Evolutionary conservation across 495 filamentous ascomycete genomes (phyloP).

Genomic region (Tuber indicum): DNA sequence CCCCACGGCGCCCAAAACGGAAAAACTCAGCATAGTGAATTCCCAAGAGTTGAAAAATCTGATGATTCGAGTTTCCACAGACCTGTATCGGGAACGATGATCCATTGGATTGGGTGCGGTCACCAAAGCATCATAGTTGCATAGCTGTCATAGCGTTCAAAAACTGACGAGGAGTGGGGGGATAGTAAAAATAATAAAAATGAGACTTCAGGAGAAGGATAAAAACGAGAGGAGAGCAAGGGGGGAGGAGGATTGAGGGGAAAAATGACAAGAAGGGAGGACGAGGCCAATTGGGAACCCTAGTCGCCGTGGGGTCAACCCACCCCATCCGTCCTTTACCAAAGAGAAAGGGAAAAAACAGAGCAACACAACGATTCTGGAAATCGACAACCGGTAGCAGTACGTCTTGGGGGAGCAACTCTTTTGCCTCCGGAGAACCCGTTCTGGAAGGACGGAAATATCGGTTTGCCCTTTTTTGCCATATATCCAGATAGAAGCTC

Average conservation of each 20-base stretch:
- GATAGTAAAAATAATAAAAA: not conserved
- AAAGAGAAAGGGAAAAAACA: not conserved
- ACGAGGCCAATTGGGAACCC: slow-evolving; percentile 5
- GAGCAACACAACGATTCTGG: slow-evolving; percentile 15
- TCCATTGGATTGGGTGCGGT: slow-evolving; percentile 37
- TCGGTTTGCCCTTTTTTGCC: slow-evolving; percentile 38
- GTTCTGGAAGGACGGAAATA: slow-evolving; percentile 38
- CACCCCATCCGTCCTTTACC: not conserved
- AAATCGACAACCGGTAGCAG: slow-evolving; percentile 9
- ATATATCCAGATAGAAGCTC: slow-evolving; percentile 35
- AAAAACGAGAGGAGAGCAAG: not conserved
- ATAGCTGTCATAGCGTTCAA: slow-evolving; percentile 37
- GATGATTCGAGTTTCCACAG: slow-evolving; percentile 30
- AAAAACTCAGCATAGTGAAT: slow-evolving; percentile 25
- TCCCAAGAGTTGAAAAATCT: slow-evolving; percentile 35
- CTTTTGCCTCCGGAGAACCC: slow-evolving; percentile 27
- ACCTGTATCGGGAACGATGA: slow-evolving; percentile 39
- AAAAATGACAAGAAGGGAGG: not conserved
- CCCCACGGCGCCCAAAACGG: slow-evolving; percentile 33
- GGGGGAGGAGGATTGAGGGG: not conserved
- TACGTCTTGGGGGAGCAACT: slow-evolving; percentile 6
- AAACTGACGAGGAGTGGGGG: not conserved
- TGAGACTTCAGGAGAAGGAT: not conserved
- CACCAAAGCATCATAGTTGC: slow-evolving; percentile 37
- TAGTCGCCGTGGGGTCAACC: slow-evolving; percentile 18